Evolutionary conservation across 768 basidiomycete genomes (phyloP).

Genomic region (Amanita thiersii): DNA sequence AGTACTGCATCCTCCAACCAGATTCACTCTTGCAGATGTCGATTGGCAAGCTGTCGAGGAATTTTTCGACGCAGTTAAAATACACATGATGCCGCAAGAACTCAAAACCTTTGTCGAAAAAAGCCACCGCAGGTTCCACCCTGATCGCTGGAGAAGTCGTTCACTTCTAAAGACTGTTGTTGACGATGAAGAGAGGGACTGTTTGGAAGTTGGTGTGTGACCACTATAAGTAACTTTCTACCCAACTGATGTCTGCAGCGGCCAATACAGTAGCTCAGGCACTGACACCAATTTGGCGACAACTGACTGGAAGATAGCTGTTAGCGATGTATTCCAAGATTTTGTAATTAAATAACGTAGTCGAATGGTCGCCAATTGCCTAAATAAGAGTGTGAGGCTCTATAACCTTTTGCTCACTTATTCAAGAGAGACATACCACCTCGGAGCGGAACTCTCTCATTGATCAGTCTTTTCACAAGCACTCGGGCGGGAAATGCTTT

Average conservation of each 20-base stretch:
- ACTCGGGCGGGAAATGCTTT: conserved; percentile 1
- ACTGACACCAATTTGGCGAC: conserved; percentile 60
- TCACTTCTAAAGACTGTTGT: conserved; percentile 49
- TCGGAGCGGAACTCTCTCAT: too few species aligned
- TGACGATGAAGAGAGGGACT: conserved; percentile 50
- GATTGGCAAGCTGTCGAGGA: conserved; percentile 64
- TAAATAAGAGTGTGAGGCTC: too few species aligned
- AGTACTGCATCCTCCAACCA: conserved; percentile 43
- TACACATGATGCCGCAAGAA: conserved; percentile 49
- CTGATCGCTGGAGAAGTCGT: conserved; percentile 71
- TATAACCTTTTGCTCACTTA: too few species aligned
- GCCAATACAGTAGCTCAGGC: conserved; percentile 69
- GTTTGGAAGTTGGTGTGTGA: conserved; percentile 57
- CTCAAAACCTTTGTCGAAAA: conserved; percentile 61
- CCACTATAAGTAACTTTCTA: neutral
- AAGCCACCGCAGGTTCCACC: conserved; percentile 70
- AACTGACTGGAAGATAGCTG: conserved; percentile 20
- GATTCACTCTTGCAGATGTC: conserved; percentile 54
- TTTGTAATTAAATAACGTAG: conserved; percentile 9
- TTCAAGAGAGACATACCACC: too few species aligned
- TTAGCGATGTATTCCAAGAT: too few species aligned
- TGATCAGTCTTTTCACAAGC: neutral
- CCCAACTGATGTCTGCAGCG: conserved; percentile 15
- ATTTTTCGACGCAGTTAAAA: conserved; percentile 53
- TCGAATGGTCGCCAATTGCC: too few species aligned